Base-by-base conservation (phyloP, 805 yeast species). In the Starmerella scarabaei region DNA sequence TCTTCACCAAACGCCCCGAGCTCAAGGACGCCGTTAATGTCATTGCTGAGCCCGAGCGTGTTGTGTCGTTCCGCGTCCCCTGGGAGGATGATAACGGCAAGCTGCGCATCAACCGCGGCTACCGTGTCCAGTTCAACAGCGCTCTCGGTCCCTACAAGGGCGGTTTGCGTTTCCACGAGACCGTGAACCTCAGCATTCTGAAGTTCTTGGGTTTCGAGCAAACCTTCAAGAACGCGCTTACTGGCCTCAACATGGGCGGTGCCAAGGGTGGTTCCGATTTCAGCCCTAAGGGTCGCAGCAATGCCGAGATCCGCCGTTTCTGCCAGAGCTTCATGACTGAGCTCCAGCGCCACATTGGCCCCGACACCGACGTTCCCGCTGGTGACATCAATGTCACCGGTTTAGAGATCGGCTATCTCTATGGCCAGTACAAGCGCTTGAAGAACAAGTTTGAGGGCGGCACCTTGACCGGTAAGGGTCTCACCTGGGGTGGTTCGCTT, bases 371-470 rank as follows among this genome's bases (percentile, higher is more conserved):
- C 68, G 96, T 91, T 41, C 98, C 98, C 61, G 98, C 98, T 53
- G 98, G 98, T 67, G 98, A 88, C 68, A 88, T 88, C 64, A 94
- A 94, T 73, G 93, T 84, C 50, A 94, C 95, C 69, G 97, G 95
- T 57, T 76, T 93, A 66, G 94, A 84, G 69, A 72, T 85, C 51
- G 94, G 96, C 55, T 88, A 64, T 81, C 69, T 88, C 62, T 91
- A 84, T 56, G 98, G 98, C 68, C 95, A 95, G 54, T 88, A 82
- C 85, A 84, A 85, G 75, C 71, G 73, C 57, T 72, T 73, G 76
- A 79, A 73, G 67, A 88, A 88, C 78, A 71, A 77, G 60, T 88
- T 85, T 79, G 88, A 88, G 64, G 97, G 97, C 73, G n/a, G n/a
- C n/a, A 93, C 88, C 38, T 73, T 88, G 56, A 88, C 98, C 62